Percentiles rank a stretch among this genome's conserved stretches.
Evolutionary conservation across 2,329 filamentous ascomycete genomes (phyloP).

Genomic region (Neofusicoccum laricinum): DNA sequence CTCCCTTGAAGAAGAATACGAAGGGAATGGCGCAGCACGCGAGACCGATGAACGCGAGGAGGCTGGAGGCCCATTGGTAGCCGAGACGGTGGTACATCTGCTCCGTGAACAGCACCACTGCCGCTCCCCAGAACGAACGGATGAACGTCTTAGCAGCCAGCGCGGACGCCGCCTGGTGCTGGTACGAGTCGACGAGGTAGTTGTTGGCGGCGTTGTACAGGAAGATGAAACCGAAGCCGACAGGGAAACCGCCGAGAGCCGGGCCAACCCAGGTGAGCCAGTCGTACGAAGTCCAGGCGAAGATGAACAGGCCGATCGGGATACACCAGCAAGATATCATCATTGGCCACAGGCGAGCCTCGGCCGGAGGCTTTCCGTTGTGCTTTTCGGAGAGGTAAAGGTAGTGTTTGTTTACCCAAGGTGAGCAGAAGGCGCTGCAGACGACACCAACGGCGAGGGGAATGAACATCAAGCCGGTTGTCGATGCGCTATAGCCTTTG

Average conservation of each 20-base stretch:
- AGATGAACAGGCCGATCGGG: slow-evolving; percentile 64
- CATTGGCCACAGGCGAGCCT: slow-evolving; percentile 76
- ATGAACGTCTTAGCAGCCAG: slow-evolving; percentile 80
- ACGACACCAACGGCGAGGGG: slow-evolving; percentile 75
- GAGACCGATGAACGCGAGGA: slow-evolving; percentile 71
- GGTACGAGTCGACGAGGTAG: slow-evolving; percentile 61
- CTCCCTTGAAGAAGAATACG: slow-evolving; percentile 76
- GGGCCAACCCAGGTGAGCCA: slow-evolving; percentile 69
- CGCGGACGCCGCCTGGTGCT: slow-evolving; percentile 75
- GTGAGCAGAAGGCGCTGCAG: slow-evolving; percentile 62
- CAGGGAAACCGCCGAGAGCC: slow-evolving; percentile 60
- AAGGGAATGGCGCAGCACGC: slow-evolving; percentile 81
- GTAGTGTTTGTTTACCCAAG: slow-evolving; percentile 80
- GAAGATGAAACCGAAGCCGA: slow-evolving; percentile 81
- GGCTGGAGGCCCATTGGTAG: slow-evolving; percentile 71
- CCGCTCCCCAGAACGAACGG: slow-evolving; percentile 76
- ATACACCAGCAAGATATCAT: slow-evolving; percentile 56
- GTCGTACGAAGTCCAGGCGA: slow-evolving; percentile 67
- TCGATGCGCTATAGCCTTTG: slow-evolving; percentile 73
- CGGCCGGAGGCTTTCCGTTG: slow-evolving; percentile 72
- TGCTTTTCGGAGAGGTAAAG: slow-evolving; percentile 60
- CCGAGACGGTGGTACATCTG: slow-evolving; percentile 69
- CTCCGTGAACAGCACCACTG: slow-evolving; percentile 72
- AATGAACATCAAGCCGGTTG: slow-evolving; percentile 83
- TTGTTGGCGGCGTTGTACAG: slow-evolving; percentile 67